Evolutionary conservation across 192 early-diverging fungal species (phyloP), one percentile per base, ranked within the genome.

Genomic region (Diversispora epigaea): DNA sequence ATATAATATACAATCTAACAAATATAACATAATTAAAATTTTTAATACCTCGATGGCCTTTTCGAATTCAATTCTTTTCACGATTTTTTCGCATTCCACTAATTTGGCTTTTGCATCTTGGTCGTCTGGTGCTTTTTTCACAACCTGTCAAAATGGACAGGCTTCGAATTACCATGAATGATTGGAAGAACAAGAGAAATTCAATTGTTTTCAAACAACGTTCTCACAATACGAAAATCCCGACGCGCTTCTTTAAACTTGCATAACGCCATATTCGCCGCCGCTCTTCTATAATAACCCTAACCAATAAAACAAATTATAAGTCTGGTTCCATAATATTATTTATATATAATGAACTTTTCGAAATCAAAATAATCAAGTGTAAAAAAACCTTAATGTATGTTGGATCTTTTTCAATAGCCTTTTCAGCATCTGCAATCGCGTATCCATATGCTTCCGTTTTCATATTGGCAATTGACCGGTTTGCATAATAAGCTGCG

Each of bases 261-360:
- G 10, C 90, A 89, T 81, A 98, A 82, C 1, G 91, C 93, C 86
- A 95, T 90, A 68, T 95, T 88, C 6, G 93, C 96, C 8, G 90
- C 86, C 4, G 96, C 98, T 68, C 95, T 87, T 50, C 98, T 91
- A 81, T 95, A 99, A 80, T 97, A 97, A 0, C 90, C 98, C 86
- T 99, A 75, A 25, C 14, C 9, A 11, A 15, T 49, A 14, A 60
- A 52, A 46, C 1, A 63, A 61, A 32, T n/a, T 40, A 43, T 45
- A 41, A 25, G 25, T 32, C 2, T 32, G 0, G 25, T 32, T 32
- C 2, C 25, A 32, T 32, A 32, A 32, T 11, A 52, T 6, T 52
- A 52, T 17, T 52, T 11, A 9, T 17, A 52, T 17, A 4, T 52
- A 52, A 52, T 52, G 17, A 52, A 52, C 17, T 11, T 52, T 52